Base-by-base conservation (phyloP, 306 rosid species). In the Cicer yamashitae region DNA sequence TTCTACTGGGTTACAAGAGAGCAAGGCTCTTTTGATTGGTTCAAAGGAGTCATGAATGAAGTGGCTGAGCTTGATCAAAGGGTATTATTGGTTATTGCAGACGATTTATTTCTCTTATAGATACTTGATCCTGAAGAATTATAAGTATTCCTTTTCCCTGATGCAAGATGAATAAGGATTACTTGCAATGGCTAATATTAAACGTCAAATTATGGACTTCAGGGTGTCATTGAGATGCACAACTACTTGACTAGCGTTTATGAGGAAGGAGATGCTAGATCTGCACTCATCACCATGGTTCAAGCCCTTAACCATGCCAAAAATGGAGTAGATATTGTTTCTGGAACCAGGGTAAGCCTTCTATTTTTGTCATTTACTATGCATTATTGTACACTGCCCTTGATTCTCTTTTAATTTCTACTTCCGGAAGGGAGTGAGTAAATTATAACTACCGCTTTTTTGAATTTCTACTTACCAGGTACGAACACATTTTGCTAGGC, bases 171-270 rank as follows among this genome's bases (percentile, higher is more conserved):
- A 82, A 58, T 78, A 66, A 73, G 57, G 39, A 13, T 48, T 72
- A 70, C 45, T 51, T 72, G 75, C 54, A 64, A 58, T 82, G 66
- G 78, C 69, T 79, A 71, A 79, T 63, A 11, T 30, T 82, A 45
- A 79, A 69, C 54, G 22, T 76, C 65, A 65, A 57, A 78, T 62
- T 73, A 52, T 82, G 81, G 57, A 85, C 67, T 81, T 71, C 71
- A 96, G 99, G 99, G 99, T 70, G 98, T 96, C 45, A 96, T 96
- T 84, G 99, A 96, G 88, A 96, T 96, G 99, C 99, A 96, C 85
- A 96, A 96, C 91, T 92, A 92, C 88, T 86, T 96, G 88, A 96
- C 99, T 20, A 96, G 99, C 65, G 99, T 96, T 81, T 96, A 96
- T 10, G 98, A 96, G 77, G 99, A 96, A 86, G 99, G 98, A 8